phyloP scores from a whole-genome alignment of 495 filamentous ascomycete genomes.

The Articulospora tetracladia region DNA sequence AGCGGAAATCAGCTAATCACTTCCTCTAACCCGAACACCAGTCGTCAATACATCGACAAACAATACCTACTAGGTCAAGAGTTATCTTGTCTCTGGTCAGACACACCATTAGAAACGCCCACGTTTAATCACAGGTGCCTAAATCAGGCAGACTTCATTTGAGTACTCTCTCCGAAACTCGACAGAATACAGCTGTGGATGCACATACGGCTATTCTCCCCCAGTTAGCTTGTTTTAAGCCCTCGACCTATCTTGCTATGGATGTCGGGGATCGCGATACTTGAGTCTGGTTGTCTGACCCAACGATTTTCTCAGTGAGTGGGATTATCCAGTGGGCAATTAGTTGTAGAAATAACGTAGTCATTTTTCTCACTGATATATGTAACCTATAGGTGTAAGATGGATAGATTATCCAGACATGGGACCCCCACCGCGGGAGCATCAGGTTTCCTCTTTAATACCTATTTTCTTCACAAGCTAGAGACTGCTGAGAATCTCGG shows the following conservation, averaged over 20 bases:
- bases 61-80: constrained; percentile 37
- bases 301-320: constrained; percentile 32
- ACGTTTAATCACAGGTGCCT: constrained; percentile 36
- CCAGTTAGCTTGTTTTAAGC: constrained; percentile 39
- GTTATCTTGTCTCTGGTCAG: constrained; percentile 9
- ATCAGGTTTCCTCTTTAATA: constrained; percentile 36
- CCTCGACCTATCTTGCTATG: constrained; percentile 37
- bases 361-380: constrained; percentile 42
- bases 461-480: too few species aligned
- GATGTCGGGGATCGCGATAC: constrained; percentile 37
- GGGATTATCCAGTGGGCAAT: constrained; percentile 34
- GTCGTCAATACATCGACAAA: constrained; percentile 45
- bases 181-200: constrained; percentile 30
- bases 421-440: constrained; percentile 38
- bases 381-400: too few species aligned
- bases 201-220: constrained; percentile 28
- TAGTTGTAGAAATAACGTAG: constrained; percentile 40
- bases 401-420: constrained; percentile 33
- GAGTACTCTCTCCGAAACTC: constrained; percentile 34
- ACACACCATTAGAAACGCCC: constrained; percentile 32
- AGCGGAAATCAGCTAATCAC: too few species aligned
- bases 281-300: constrained; percentile 34
- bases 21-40: constrained; percentile 27
- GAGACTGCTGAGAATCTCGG: too few species aligned
- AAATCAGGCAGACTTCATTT: constrained; percentile 28